phyloP scores from a whole-genome alignment of 179 eudicot genomes.

The Dionaea muscipula region DNA sequence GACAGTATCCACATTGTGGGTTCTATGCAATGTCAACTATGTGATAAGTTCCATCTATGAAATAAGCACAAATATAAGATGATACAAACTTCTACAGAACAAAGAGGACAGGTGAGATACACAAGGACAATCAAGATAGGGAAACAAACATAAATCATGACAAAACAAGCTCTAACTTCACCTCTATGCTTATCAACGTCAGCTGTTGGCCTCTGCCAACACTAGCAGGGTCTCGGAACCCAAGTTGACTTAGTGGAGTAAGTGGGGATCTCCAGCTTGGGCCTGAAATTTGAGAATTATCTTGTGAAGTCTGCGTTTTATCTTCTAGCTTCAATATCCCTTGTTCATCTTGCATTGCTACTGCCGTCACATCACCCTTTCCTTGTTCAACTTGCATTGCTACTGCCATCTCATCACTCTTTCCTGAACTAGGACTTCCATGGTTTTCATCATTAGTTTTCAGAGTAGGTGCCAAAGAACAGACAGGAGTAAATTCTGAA shows the following conservation, averaged over 20 bases:
- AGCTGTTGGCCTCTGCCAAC: slow-evolving; percentile 84
- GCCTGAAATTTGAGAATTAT: slow-evolving; percentile 86
- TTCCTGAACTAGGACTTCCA: slow-evolving; percentile 11
- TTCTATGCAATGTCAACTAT: too few relatives aligned
- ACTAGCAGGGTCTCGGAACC: slow-evolving; percentile 95
- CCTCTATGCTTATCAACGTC: slow-evolving; percentile 79
- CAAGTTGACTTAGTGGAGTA: slow-evolving; percentile 90
- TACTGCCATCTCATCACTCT: slow-evolving; percentile 10
- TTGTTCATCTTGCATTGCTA: slow-evolving; percentile 16
- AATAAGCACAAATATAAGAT: too few relatives aligned
- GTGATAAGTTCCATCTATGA: too few relatives aligned
- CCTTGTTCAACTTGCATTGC: slow-evolving; percentile 16
- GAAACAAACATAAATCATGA: not conserved
- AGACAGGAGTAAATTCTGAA: slow-evolving; percentile 19
- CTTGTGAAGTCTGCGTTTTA: slow-evolving; percentile 27
- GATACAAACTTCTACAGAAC: too few relatives aligned
- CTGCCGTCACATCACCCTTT: slow-evolving; percentile 9
- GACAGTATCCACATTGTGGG: too few relatives aligned
- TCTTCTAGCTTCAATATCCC: slow-evolving; percentile 16
- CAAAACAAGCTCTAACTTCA: slow-evolving; percentile 10
- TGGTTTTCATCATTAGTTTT: slow-evolving; percentile 18
- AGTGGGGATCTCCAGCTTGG: slow-evolving; percentile 52
- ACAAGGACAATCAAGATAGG: too few relatives aligned
- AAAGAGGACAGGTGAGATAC: too few relatives aligned
- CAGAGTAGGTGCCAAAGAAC: slow-evolving; percentile 14